Percentiles rank a stretch among this genome's conserved stretches.
Conservation (phyloP, 116 monocot species). For the Phalaenopsis hybrid region DNA sequence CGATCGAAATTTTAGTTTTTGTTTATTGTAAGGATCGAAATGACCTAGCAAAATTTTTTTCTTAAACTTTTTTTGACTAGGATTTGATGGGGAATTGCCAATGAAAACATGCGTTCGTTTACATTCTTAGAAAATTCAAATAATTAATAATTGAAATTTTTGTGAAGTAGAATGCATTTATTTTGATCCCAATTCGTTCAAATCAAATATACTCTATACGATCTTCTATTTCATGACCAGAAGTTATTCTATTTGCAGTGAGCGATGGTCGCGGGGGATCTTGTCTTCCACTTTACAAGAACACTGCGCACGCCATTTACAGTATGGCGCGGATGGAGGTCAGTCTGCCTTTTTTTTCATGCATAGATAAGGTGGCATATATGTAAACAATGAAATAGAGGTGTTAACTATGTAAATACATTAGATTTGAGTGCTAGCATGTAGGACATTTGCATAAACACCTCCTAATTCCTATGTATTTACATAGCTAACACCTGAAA, state of each 20-base stretch:
- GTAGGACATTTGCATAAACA: no score
- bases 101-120: no score
- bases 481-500: no score
- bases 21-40: background rate
- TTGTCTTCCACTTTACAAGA: conserved; percentile 60
- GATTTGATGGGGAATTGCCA: no score
- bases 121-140: background rate
- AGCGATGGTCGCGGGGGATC: conserved; percentile 41
- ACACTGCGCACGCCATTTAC: conserved; percentile 70
- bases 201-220: no score
- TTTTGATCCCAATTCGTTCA: background rate
- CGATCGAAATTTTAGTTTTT: background rate
- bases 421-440: no score
- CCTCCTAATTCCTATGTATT: no score
- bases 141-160: background rate
- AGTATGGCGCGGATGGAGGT: conserved; percentile 70
- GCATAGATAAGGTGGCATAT: no score
- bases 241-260: conserved; percentile 31
- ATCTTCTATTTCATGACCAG: background rate
- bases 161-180: background rate
- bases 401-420: no score
- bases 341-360: background rate
- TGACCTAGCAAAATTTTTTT: background rate
- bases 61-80: no score
- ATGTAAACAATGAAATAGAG: no score